Conservation (phyloP, 371 early-diverging fungal genomes). For the Syncephalastrum contaminatum region DNA sequence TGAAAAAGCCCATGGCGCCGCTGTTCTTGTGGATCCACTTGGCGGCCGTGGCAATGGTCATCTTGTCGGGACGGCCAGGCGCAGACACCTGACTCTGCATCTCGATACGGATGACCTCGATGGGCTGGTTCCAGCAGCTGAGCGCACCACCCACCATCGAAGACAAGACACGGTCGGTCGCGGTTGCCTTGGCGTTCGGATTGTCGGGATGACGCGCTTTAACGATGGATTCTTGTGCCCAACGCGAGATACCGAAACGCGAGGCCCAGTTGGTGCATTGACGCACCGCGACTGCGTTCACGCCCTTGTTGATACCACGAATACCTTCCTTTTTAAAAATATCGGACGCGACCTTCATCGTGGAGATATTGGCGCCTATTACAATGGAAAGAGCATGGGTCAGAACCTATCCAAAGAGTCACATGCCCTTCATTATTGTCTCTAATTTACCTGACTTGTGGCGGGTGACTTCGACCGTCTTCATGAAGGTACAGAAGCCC, state of each 20-base stretch:
- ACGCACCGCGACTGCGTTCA: conserved; percentile 87
- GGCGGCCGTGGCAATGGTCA: conserved; percentile 80
- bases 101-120: conserved; percentile 96
- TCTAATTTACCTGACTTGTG: conserved; percentile 70
- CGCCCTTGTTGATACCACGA: conserved; percentile 94
- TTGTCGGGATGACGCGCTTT: conserved; percentile 49
- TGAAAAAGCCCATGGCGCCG: conserved; percentile 90
- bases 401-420: neutral
- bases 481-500: conserved; percentile 99
- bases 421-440: conserved; percentile 8
- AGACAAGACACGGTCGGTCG: conserved; percentile 69
- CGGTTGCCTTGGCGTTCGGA: conserved; percentile 41
- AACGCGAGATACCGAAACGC: conserved; percentile 88
- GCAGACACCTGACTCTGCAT: conserved; percentile 88
- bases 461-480: conserved; percentile 97
- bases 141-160: conserved; percentile 89
- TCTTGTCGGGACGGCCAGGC: conserved; percentile 82
- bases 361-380: conserved; percentile 65
- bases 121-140: conserved; percentile 96
- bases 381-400: neutral
- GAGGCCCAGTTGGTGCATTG: conserved; percentile 98
- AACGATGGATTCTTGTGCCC: conserved; percentile 76
- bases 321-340: conserved; percentile 93
- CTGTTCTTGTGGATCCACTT: conserved; percentile 90
- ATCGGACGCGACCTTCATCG: conserved; percentile 81